Conservation (phyloP, 2,329 filamentous ascomycete genomes). For the Zelopaecilomyces penicillatus region DNA sequence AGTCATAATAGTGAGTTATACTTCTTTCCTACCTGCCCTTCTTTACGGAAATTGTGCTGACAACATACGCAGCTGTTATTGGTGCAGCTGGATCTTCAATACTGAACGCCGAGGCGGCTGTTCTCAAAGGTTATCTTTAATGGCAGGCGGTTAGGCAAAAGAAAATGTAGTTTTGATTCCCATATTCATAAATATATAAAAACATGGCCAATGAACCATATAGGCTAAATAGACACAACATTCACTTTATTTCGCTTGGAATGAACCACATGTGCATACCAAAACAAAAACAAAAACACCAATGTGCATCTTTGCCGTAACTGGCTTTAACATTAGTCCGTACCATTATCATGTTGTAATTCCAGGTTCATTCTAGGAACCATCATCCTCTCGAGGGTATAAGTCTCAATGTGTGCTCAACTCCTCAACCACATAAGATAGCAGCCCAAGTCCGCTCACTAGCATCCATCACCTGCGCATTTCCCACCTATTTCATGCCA, state of each 20-base stretch:
- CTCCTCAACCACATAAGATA: too few species aligned
- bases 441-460: too few species aligned
- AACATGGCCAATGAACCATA: too few species aligned
- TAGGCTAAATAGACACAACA: too few species aligned
- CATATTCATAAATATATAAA: too few species aligned
- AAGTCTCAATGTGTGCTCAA: neutral
- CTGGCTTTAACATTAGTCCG: neutral
- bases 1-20: constrained; percentile 62
- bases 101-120: constrained; percentile 84
- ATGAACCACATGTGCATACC: too few species aligned
- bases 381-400: constrained; percentile 5
- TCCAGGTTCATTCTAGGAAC: neutral
- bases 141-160: neutral
- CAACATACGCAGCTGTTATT: constrained; percentile 57
- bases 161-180: neutral
- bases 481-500: too few species aligned
- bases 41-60: neutral
- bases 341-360: neutral
- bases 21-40: neutral
- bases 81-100: constrained; percentile 95
- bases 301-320: too few species aligned
- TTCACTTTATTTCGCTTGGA: too few species aligned
- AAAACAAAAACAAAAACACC: too few species aligned
- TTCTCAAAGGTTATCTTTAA: constrained; percentile 78
- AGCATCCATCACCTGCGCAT: too few species aligned